Evolutionary conservation across 805 yeast species (phyloP).

Genomic region (Citeromyces matritensis): DNA sequence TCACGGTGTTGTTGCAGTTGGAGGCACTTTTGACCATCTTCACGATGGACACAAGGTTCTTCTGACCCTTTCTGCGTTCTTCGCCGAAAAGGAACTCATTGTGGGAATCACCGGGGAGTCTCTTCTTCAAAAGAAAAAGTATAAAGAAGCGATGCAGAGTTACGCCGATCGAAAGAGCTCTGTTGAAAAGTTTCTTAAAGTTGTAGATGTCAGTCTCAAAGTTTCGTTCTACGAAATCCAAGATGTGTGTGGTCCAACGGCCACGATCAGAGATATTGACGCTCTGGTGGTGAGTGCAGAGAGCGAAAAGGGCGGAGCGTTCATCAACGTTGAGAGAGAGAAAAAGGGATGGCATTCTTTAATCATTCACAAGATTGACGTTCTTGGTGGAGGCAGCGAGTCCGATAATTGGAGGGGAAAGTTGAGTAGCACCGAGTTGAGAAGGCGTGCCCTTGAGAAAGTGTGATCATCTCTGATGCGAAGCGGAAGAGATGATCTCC

Average conservation of each 20-base stretch:
- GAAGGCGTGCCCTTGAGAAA: conserved; percentile 23
- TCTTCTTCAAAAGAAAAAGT: conserved; percentile 63
- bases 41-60: conserved; percentile 92
- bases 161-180: conserved; percentile 31
- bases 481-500: too few relatives aligned
- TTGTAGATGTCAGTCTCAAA: conserved; percentile 26
- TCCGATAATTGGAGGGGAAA: conserved; percentile 47
- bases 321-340: conserved; percentile 50
- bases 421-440: conserved; percentile 71
- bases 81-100: conserved; percentile 40
- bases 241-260: conserved; percentile 94
- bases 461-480: too few relatives aligned
- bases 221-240: conserved; percentile 48
- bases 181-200: conserved; percentile 33
- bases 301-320: conserved; percentile 58
- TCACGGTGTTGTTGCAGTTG: conserved; percentile 44
- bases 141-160: conserved; percentile 44
- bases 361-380: conserved; percentile 35
- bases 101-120: conserved; percentile 77
- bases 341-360: conserved; percentile 40
- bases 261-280: conserved; percentile 54
- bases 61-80: conserved; percentile 54
- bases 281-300: conserved; percentile 75
- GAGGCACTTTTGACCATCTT: conserved; percentile 94
- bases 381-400: conserved; percentile 35